Conservation (phyloP, 1,284 basidiomycete genomes). For the Ceratobasidium sp. region DNA sequence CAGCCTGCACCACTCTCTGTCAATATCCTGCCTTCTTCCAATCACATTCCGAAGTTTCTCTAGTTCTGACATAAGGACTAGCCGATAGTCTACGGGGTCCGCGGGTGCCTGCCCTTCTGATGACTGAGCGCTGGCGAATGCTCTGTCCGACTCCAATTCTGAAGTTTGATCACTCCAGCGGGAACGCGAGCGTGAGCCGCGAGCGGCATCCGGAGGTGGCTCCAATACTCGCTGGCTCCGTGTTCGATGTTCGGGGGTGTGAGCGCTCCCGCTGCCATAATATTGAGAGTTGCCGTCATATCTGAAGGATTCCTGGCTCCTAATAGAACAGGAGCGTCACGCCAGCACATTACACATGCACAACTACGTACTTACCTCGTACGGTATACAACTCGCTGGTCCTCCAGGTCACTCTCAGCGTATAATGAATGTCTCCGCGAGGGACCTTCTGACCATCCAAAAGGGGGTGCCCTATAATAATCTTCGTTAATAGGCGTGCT, state of each 20-base stretch:
- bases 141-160: background rate
- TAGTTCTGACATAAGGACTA: constrained; percentile 32
- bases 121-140: background rate
- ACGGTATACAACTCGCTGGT: background rate
- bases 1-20: constrained; percentile 36
- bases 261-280: background rate
- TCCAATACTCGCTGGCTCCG: background rate
- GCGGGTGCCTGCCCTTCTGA: background rate
- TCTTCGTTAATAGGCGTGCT: background rate
- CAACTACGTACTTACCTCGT: background rate
- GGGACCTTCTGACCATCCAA: background rate
- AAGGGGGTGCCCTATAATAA: background rate
- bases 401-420: background rate
- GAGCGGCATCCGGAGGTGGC: background rate
- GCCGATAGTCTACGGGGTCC: constrained; percentile 10
- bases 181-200: background rate
- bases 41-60: constrained; percentile 31
- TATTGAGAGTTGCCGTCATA: constrained; percentile 1
- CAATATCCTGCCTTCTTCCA: constrained; percentile 36
- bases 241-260: background rate
- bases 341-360: background rate
- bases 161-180: background rate
- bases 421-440: constrained; percentile 14
- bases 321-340: background rate
- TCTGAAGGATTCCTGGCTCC: background rate